Percentiles rank a stretch among this genome's conserved stretches.
Conservation (phyloP, 495 filamentous ascomycete genomes). For the Massariosphaeria phaeospora region DNA sequence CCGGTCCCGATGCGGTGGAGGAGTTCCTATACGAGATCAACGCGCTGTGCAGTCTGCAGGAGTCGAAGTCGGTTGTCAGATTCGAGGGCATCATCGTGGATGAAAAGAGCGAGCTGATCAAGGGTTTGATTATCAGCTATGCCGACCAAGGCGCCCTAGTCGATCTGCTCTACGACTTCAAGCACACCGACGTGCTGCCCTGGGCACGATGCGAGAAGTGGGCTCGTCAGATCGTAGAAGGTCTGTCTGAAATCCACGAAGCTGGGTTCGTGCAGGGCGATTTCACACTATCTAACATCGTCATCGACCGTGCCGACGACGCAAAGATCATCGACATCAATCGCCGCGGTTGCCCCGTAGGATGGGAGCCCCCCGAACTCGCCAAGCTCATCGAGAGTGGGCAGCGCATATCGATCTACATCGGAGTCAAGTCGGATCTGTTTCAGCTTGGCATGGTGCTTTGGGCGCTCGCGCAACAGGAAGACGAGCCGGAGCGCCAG, state of each 20-base stretch:
- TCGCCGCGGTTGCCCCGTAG: conserved; percentile 87
- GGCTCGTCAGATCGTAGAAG: conserved; percentile 88
- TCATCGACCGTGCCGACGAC: conserved; percentile 77
- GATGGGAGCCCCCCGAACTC: conserved; percentile 96
- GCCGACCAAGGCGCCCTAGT: conserved; percentile 83
- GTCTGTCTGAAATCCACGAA: conserved; percentile 89
- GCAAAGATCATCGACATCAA: conserved; percentile 99
- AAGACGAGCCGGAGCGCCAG: conserved; percentile 83
- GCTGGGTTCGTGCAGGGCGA: conserved; percentile 96
- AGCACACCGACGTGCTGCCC: conserved; percentile 48
- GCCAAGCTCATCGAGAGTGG: conserved; percentile 81
- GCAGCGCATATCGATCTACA: conserved; percentile 95
- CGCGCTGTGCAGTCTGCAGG: conserved; percentile 73
- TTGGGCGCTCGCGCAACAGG: conserved; percentile 81
- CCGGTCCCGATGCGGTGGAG: conserved; percentile 90
- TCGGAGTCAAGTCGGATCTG: conserved; percentile 94
- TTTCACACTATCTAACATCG: conserved; percentile 95
- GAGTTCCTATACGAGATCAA: conserved; percentile 99
- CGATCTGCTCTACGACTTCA: conserved; percentile 79
- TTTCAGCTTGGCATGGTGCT: conserved; percentile 96
- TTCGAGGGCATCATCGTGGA: conserved; percentile 89
- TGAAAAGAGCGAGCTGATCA: conserved; percentile 67
- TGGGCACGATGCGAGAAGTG: conserved; percentile 80
- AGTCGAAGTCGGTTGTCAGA: conserved; percentile 71
- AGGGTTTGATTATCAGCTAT: conserved; percentile 85